phyloP scores from a whole-genome alignment of 495 filamentous ascomycete genomes.

The Aspergillus heteromorphus region DNA sequence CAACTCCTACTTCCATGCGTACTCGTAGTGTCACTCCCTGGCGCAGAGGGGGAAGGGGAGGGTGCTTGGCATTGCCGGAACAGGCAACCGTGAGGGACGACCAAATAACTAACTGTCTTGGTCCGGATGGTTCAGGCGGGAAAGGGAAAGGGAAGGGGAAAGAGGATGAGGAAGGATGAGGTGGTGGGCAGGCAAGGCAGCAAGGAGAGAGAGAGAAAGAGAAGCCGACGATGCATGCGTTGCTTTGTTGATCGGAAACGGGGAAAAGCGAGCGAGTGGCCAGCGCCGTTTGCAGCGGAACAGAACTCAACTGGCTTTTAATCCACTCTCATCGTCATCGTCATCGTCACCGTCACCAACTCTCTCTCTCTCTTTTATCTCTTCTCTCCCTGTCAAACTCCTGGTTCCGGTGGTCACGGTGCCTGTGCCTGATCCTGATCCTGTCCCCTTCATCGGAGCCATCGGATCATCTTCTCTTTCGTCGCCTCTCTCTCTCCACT shows the following conservation, averaged over 20 bases:
- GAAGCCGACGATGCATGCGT: too few species aligned
- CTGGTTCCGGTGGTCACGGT: not conserved
- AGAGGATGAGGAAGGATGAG: not conserved
- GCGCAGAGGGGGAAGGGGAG: not conserved
- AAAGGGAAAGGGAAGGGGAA: not conserved
- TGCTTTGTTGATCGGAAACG: not conserved
- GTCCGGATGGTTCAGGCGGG: too few species aligned
- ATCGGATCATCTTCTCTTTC: constrained; percentile 1
- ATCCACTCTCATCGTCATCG: not conserved
- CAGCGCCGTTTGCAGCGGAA: not conserved
- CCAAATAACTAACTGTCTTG: too few species aligned
- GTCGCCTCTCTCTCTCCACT: constrained; percentile 2
- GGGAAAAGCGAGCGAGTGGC: not conserved
- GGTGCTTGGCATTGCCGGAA: not conserved
- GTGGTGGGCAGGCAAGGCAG: too few species aligned
- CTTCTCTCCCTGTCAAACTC: too few species aligned
- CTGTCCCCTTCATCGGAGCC: not conserved
- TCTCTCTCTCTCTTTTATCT: too few species aligned
- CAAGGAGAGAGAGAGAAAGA: too few species aligned
- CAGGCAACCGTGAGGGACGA: not conserved
- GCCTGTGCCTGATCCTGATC: not conserved
- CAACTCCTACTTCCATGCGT: too few species aligned
- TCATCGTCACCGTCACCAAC: too few species aligned
- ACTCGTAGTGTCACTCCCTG: too few species aligned
- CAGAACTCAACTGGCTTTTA: too few species aligned